A percentile compares a stretch with the other conserved stretches of the same genome.
phyloP scores from a whole-genome alignment of 305 asterid genomes.

The Salvia sclarea region DNA sequence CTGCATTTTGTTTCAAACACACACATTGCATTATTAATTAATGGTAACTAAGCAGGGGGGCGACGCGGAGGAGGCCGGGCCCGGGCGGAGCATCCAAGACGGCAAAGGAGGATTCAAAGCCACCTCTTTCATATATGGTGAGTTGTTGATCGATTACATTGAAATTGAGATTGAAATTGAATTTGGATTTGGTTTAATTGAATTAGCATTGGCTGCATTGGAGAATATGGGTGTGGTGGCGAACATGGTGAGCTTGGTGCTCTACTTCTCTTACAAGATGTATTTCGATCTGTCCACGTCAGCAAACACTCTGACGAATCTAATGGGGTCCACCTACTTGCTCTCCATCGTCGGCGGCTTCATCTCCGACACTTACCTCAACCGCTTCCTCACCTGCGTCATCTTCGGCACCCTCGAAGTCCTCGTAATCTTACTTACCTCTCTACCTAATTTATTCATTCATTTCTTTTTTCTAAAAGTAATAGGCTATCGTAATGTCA shows the following conservation, averaged over 20 bases:
- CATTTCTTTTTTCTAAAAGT: too few species aligned
- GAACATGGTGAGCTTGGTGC: conserved; percentile 75
- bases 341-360: conserved; percentile 66
- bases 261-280: conserved; percentile 66
- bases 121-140: conserved; percentile 57
- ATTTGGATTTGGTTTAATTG: too few species aligned
- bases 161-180: too few species aligned
- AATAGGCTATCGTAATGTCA: too few species aligned
- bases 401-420: conserved; percentile 58
- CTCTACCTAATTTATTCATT: too few species aligned
- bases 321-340: conserved; percentile 64
- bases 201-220: conserved; percentile 53
- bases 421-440: conserved; percentile 45
- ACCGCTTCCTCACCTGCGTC: conserved; percentile 55
- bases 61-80: conserved; percentile 50
- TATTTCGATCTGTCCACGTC: conserved; percentile 58
- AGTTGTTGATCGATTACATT: too few species aligned
- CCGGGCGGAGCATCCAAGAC: conserved; percentile 30
- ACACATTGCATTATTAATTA: too few species aligned
- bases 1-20: neutral
- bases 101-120: conserved; percentile 61
- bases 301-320: conserved; percentile 74
- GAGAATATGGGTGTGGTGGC: conserved; percentile 77
- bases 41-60: conserved; percentile 47
- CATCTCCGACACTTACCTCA: conserved; percentile 65